Conservation (phyloP, 495 filamentous ascomycete species). For the Parmelia sp. region DNA sequence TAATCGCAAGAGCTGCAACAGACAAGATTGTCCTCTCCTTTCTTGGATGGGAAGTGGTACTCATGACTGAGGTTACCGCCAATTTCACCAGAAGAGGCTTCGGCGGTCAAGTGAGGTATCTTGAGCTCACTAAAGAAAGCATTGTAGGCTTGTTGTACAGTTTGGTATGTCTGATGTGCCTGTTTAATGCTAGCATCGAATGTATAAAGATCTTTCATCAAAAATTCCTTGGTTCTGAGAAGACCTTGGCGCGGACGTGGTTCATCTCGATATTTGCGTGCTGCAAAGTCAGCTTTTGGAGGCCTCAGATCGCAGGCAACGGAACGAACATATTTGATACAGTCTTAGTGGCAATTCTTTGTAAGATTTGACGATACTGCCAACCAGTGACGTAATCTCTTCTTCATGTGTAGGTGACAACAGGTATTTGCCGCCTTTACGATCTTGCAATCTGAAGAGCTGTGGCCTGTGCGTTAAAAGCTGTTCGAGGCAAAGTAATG, state of each 20-base stretch:
- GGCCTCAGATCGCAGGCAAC: not conserved
- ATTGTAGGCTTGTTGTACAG: conserved; percentile 63
- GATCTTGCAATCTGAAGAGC: conserved; percentile 76
- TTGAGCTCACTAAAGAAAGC: conserved; percentile 75
- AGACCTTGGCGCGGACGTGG: conserved; percentile 80
- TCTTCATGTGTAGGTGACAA: conserved; percentile 95
- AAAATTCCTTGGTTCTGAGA: conserved; percentile 83
- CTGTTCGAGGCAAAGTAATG: conserved; percentile 17
- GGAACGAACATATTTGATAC: conserved; percentile 76
- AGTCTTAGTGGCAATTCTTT: conserved; percentile 79
- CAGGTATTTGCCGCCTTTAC: conserved; percentile 67
- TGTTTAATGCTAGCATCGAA: conserved; percentile 65
- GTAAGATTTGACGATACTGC: conserved; percentile 69
- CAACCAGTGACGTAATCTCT: conserved; percentile 80
- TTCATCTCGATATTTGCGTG: conserved; percentile 93
- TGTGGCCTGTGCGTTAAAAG: conserved; percentile 29
- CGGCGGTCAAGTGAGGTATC: conserved; percentile 75
- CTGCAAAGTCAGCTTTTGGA: conserved; percentile 36
- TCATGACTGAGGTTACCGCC: conserved; percentile 90
- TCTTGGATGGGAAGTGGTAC: conserved; percentile 74
- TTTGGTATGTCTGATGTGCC: conserved; percentile 70
- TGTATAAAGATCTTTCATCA: conserved; percentile 98
- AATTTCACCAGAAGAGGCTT: conserved; percentile 92
- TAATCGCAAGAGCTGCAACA: conserved; percentile 68
- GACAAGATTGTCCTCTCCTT: conserved; percentile 81